Conservation (phyloP, 805 yeast species). For the Metschnikowia kunwiensis region DNA sequence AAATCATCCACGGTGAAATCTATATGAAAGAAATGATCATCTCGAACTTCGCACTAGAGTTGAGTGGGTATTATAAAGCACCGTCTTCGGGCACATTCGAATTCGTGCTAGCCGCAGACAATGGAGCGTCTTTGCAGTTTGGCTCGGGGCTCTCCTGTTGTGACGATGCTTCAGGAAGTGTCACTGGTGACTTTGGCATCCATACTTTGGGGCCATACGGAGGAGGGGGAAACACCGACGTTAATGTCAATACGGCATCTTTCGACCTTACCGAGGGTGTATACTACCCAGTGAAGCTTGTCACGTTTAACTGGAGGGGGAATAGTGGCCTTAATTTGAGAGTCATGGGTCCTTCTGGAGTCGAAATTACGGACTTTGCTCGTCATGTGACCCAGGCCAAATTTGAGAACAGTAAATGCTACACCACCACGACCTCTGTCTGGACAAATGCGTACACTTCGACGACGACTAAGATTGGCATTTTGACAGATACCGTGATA, state of each 20-base stretch:
- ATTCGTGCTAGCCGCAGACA: constrained; percentile 12
- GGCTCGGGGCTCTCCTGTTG: constrained; percentile 16
- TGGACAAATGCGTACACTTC: constrained; percentile 9
- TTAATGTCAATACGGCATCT: constrained; percentile 6
- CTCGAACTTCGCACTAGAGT: constrained; percentile 9
- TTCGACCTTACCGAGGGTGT: constrained; percentile 10
- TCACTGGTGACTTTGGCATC: constrained; percentile 12
- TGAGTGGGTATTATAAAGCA: constrained; percentile 13
- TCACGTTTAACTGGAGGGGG: constrained; percentile 15
- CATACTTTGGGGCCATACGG: constrained; percentile 11
- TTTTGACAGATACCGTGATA: constrained; percentile 6
- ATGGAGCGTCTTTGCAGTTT: constrained; percentile 16
- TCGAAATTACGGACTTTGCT: constrained; percentile 7
- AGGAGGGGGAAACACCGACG: constrained; percentile 7
- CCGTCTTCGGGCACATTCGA: constrained; percentile 10
- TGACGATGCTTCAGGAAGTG: constrained; percentile 12
- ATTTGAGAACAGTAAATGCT: constrained; percentile 7
- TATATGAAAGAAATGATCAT: constrained; percentile 5
- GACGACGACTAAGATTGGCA: constrained; percentile 10
- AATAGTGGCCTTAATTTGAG: constrained; percentile 11
- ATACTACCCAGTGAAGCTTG: constrained; percentile 15
- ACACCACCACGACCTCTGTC: constrained; percentile 5
- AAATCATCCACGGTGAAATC: background rate
- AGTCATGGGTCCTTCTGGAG: constrained; percentile 7
- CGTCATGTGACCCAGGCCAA: constrained; percentile 7